Conservation (phyloP, 179 eudicot species). For the Beta macrorhiza region DNA sequence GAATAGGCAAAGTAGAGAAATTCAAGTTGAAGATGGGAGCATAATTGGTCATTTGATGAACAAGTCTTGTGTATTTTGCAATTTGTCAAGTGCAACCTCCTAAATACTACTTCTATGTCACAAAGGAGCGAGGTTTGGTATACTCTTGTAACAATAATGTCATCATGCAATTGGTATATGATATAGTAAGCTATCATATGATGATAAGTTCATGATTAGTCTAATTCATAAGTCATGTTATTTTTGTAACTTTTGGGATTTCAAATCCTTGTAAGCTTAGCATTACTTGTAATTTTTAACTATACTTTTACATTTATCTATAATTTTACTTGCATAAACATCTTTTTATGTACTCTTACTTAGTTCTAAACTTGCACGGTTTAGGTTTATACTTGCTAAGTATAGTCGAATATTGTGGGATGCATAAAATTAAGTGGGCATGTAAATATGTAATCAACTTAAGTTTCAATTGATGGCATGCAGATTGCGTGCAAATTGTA, state of each 20-base stretch:
- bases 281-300: not conserved
- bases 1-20: constrained; percentile 70
- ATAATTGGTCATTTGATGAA: constrained; percentile 54
- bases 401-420: too few species aligned
- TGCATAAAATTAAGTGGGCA: too few species aligned
- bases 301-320: not conserved
- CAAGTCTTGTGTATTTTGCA: constrained; percentile 55
- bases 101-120: constrained; percentile 7
- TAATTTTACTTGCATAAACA: too few species aligned
- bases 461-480: not conserved
- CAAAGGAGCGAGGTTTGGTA: not conserved
- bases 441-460: not conserved
- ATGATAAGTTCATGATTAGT: not conserved
- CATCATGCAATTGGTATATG: constrained; percentile 1
- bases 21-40: constrained; percentile 61
- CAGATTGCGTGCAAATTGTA: not conserved
- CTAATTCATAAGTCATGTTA: not conserved
- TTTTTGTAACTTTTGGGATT: constrained; percentile 2
- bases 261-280: not conserved
- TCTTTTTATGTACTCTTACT: too few species aligned
- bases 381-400: too few species aligned
- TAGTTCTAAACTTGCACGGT: too few species aligned
- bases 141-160: not conserved
- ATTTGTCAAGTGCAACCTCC: constrained; percentile 27
- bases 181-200: not conserved